A percentile compares a stretch with the other conserved stretches of the same genome.
These are phyloP conservation scores for Beverwykella pulmonaria DNA, from an alignment of 495 filamentous ascomycete genomes.

Conservation along the genomic window DNA sequence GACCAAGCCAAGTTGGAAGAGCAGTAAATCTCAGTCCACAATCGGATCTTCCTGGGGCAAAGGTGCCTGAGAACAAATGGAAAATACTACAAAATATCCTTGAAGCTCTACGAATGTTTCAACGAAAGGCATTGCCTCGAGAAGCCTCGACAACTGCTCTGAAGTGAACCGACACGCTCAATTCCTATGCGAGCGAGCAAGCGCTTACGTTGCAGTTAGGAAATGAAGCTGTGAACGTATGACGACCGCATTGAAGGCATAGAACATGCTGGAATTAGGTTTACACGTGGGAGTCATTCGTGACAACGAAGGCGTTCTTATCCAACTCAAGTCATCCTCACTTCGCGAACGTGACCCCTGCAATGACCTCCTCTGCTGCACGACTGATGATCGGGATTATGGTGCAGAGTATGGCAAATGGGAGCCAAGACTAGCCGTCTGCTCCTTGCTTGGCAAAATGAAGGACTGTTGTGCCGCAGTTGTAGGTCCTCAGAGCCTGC, in stretches of 20 bases:
- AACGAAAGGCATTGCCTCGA: no score
- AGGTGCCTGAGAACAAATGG: background rate
- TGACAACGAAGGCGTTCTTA: background rate
- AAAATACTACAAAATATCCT: no score
- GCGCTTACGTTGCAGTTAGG: background rate
- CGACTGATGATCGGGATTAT: background rate
- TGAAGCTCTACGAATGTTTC: no score
- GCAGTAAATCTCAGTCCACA: background rate
- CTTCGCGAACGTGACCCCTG: background rate
- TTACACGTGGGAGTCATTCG: background rate
- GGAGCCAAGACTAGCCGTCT: background rate
- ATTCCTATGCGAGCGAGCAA: background rate
- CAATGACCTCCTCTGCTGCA: background rate
- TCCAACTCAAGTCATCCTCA: background rate
- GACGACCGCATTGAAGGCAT: background rate
- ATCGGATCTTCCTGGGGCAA: background rate
- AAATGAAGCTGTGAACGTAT: no score
- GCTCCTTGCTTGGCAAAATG: slow-evolving; percentile 8
- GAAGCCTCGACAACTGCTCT: no score
- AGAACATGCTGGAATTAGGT: background rate
- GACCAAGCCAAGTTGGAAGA: background rate
- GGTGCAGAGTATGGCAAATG: background rate
- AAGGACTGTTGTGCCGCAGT: slow-evolving; percentile 5
- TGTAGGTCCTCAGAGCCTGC: background rate
- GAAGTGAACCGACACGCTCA: background rate